Conservation (phyloP, 2,329 filamentous ascomycete species). For the Lachnellula occidentalis region DNA sequence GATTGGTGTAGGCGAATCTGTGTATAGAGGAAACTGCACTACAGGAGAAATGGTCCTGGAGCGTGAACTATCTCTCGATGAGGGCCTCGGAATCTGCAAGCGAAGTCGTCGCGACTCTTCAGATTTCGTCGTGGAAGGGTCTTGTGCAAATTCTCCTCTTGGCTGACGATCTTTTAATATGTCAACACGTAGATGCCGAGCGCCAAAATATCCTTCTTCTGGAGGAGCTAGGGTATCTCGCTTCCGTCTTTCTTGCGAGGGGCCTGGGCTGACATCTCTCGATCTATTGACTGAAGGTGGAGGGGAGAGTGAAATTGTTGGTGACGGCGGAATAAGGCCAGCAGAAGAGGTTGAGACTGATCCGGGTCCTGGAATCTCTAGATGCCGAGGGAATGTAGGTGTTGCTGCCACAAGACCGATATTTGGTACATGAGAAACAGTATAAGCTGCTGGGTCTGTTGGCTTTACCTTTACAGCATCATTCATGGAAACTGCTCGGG, state of each 20-base stretch:
- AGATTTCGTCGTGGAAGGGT: constrained; percentile 15
- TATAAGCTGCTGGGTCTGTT: constrained; percentile 21
- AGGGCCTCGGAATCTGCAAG: constrained; percentile 25
- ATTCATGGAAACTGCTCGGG: constrained; percentile 30
- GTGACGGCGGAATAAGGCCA: constrained; percentile 32
- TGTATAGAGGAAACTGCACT: constrained; percentile 29
- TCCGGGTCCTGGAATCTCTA: constrained; percentile 13
- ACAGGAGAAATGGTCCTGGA: constrained; percentile 26
- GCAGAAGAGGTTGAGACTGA: constrained; percentile 22
- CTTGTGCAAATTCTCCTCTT: constrained; percentile 6
- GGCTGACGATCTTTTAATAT: constrained; percentile 32
- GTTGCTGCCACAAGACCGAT: constrained; percentile 35
- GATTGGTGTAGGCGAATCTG: constrained; percentile 28
- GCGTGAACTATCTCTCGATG: constrained; percentile 26
- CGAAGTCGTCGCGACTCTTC: constrained; percentile 16
- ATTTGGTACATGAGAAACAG: constrained; percentile 25
- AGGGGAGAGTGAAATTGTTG: constrained; percentile 29
- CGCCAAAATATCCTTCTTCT: constrained; percentile 34
- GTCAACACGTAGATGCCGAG: constrained; percentile 24
- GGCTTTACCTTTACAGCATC: constrained; percentile 17
- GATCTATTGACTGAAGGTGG: constrained; percentile 21
- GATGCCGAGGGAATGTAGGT: constrained; percentile 33
- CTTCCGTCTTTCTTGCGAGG: constrained; percentile 22
- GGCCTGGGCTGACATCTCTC: constrained; percentile 30
- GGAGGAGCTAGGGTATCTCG: constrained; percentile 39